Evolutionary conservation across 495 filamentous ascomycete species (phyloP).

Genomic region (Paragyromitra xinjiangensis): DNA sequence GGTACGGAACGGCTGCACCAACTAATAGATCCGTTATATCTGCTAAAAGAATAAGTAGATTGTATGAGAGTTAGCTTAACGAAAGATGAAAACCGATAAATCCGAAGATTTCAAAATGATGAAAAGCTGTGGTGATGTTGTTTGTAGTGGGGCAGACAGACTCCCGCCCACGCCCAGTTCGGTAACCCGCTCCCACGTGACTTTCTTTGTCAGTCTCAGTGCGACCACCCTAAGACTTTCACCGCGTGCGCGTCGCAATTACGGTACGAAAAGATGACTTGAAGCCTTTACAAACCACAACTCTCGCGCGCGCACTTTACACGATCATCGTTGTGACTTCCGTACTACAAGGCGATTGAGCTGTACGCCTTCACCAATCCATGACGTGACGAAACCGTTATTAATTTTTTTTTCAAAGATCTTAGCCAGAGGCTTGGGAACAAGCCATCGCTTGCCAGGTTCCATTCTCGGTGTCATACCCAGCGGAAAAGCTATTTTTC

Average conservation of each 20-base stretch:
- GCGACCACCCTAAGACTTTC: background rate
- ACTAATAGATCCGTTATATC: too few species aligned
- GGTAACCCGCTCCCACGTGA: constrained; percentile 30
- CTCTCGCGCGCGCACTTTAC: constrained; percentile 4
- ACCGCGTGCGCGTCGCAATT: constrained; percentile 23
- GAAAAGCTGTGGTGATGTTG: background rate
- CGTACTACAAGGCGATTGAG: constrained; percentile 26
- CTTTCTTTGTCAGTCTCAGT: constrained; percentile 35
- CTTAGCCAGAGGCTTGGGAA: constrained; percentile 17
- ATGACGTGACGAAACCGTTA: constrained; percentile 42
- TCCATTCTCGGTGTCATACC: background rate
- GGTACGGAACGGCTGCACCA: too few species aligned
- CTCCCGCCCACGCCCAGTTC: background rate
- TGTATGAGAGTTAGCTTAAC: too few species aligned
- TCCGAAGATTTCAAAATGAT: background rate
- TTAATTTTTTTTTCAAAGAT: constrained; percentile 28
- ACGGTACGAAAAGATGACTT: constrained; percentile 19
- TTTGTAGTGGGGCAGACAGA: constrained; percentile 2
- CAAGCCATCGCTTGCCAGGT: constrained; percentile 7
- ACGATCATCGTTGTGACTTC: constrained; percentile 4
- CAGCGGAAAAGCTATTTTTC: background rate
- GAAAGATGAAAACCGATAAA: too few species aligned
- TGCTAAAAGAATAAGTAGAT: too few species aligned
- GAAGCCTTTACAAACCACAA: constrained; percentile 20
- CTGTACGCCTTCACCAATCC: constrained; percentile 30